phyloP scores from a whole-genome alignment of 2,329 filamentous ascomycete species.

The Monilinia vaccinii-corymbosi region DNA sequence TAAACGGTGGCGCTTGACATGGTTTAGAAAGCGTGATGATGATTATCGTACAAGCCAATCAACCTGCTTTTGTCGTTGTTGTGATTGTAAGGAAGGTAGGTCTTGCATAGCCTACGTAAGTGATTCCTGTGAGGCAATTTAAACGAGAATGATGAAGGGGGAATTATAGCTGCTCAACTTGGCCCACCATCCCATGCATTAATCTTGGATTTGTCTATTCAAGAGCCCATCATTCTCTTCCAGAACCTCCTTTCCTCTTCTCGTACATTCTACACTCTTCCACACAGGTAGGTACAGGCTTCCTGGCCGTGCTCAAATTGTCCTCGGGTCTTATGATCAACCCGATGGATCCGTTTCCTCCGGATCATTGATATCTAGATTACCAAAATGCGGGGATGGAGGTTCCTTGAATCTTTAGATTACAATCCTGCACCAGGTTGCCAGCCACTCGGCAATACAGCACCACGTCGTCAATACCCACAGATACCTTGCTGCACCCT shows the following conservation, averaged over 20 bases:
- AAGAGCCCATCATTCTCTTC: too few relatives aligned
- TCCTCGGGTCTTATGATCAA: background rate
- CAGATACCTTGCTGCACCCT: background rate
- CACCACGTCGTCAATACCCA: background rate
- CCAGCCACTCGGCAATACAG: too few relatives aligned
- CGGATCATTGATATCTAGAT: background rate
- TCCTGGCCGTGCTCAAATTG: background rate
- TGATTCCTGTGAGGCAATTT: too few relatives aligned
- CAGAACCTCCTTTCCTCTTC: too few relatives aligned
- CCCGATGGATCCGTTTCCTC: background rate
- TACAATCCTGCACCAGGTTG: too few relatives aligned
- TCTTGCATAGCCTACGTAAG: too few relatives aligned
- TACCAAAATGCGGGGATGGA: background rate
- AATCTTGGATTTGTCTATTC: conserved; percentile 4
- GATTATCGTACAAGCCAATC: background rate
- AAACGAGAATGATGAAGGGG: background rate
- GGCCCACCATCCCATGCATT: background rate
- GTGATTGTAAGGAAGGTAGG: background rate
- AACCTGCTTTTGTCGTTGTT: background rate
- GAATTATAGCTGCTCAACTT: background rate
- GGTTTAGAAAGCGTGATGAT: background rate
- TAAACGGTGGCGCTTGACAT: background rate
- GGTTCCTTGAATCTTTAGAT: background rate
- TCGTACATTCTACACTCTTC: too few relatives aligned
- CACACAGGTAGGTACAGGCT: too few relatives aligned